phyloP scores from a whole-genome alignment of 441 rosid species.

The Codiaeum variegatum region DNA sequence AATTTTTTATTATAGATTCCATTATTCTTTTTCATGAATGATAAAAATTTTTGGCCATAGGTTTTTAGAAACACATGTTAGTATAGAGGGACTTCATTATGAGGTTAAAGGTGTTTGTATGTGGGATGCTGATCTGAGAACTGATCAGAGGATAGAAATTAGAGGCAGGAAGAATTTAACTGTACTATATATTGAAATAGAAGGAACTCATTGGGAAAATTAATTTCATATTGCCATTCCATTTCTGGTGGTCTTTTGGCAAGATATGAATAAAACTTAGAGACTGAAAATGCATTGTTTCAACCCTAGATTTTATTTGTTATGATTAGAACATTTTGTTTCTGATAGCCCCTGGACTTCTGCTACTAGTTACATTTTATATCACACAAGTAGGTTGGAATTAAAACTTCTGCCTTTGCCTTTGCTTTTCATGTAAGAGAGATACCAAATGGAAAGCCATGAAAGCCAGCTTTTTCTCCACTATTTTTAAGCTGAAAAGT shows the following conservation, averaged over 20 bases:
- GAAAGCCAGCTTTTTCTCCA: not conserved
- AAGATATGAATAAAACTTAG: not conserved
- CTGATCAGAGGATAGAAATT: conserved; percentile 2
- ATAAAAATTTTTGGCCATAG: conserved; percentile 35
- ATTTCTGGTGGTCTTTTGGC: not conserved
- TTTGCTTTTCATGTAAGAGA: not conserved
- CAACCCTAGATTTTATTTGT: not conserved
- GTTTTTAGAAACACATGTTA: conserved; percentile 11
- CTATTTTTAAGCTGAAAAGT: not conserved
- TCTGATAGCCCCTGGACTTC: not conserved
- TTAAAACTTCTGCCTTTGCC: not conserved
- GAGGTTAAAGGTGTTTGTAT: conserved; percentile 4
- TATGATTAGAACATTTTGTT: not conserved
- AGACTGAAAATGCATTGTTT: not conserved
- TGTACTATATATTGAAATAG: not conserved
- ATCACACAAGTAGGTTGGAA: not conserved
- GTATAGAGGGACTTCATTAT: not conserved
- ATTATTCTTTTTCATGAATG: conserved; percentile 18
- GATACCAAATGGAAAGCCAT: not conserved
- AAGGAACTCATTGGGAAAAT: not conserved
- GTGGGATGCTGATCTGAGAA: not conserved
- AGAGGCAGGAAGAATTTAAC: not conserved
- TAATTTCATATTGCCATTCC: conserved; percentile 1
- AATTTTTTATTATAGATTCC: not conserved
- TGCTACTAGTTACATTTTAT: not conserved